Conservation (phyloP, 2,329 filamentous ascomycete genomes). For the Colletotrichum aenigma region DNA sequence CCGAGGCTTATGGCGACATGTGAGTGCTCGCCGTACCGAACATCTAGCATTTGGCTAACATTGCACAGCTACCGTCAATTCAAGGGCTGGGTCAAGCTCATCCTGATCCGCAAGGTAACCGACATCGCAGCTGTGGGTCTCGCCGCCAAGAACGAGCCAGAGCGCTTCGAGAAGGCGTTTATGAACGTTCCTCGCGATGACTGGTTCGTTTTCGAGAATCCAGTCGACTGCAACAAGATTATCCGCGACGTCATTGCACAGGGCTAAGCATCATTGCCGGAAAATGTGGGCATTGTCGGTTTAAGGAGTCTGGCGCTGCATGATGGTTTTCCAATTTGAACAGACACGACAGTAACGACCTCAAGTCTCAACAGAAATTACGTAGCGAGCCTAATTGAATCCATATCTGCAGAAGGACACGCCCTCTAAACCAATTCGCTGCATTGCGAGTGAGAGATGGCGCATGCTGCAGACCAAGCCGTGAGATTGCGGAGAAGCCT, state of each 20-base stretch:
- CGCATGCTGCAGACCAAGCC: neutral
- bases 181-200: slow-evolving; percentile 68
- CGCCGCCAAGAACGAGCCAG: slow-evolving; percentile 73
- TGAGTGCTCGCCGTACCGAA: slow-evolving; percentile 42
- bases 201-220: slow-evolving; percentile 85
- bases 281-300: neutral
- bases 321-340: neutral
- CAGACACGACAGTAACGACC: neutral
- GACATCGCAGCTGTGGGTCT: slow-evolving; percentile 74
- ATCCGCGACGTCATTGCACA: slow-evolving; percentile 33
- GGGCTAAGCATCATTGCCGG: neutral
- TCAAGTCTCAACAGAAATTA: neutral
- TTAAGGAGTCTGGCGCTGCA: neutral
- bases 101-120: slow-evolving; percentile 84
- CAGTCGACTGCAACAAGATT: slow-evolving; percentile 63
- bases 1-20: slow-evolving; percentile 86
- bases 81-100: slow-evolving; percentile 79
- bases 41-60: neutral
- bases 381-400: slow-evolving; percentile 1
- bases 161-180: slow-evolving; percentile 85
- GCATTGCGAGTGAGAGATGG: neutral
- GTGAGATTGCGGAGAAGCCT: neutral
- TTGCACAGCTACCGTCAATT: slow-evolving; percentile 60
- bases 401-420: neutral
- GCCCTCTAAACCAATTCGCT: neutral